A percentile compares a stretch with the other conserved stretches of the same genome.
Conservation (phyloP, 2,329 filamentous ascomycete genomes). For the Neofusicoccum laricinum region DNA sequence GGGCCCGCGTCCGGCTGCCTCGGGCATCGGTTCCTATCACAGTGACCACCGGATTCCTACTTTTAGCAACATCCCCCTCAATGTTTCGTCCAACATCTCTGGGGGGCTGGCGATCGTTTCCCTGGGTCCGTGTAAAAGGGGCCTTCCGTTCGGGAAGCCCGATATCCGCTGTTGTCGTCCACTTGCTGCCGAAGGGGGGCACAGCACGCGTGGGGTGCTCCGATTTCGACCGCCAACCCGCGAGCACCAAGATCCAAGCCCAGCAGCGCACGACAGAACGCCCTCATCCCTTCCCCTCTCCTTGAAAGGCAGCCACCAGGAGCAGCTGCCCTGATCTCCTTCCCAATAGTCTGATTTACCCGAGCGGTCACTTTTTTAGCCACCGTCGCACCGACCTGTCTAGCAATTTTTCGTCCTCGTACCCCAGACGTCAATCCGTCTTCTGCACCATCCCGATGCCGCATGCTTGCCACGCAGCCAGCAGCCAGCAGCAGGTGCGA, state of each 20-base stretch:
- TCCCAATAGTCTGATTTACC: background rate
- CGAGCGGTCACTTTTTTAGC: background rate
- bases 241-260: background rate
- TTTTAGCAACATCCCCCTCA: background rate
- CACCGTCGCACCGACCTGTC: background rate
- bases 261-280: background rate
- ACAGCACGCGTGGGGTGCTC: background rate
- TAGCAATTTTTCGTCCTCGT: background rate
- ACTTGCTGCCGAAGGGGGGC: background rate
- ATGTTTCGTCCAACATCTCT: background rate
- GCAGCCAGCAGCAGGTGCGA: background rate
- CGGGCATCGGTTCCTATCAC: background rate
- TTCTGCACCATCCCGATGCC: constrained; percentile 8
- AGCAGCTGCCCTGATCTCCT: background rate
- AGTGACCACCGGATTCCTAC: background rate
- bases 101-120: constrained; percentile 1
- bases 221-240: background rate
- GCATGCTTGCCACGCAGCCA: constrained; percentile 6
- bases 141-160: background rate
- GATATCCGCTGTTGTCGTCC: background rate
- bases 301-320: background rate
- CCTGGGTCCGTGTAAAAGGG: background rate
- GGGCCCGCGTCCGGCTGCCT: background rate
- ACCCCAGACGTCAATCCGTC: background rate
- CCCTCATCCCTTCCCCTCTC: background rate